Percentiles rank a stretch among this genome's conserved stretches.
Evolutionary conservation across 2,329 filamentous ascomycete species (phyloP).

Genomic region (Passalora sequoiae): DNA sequence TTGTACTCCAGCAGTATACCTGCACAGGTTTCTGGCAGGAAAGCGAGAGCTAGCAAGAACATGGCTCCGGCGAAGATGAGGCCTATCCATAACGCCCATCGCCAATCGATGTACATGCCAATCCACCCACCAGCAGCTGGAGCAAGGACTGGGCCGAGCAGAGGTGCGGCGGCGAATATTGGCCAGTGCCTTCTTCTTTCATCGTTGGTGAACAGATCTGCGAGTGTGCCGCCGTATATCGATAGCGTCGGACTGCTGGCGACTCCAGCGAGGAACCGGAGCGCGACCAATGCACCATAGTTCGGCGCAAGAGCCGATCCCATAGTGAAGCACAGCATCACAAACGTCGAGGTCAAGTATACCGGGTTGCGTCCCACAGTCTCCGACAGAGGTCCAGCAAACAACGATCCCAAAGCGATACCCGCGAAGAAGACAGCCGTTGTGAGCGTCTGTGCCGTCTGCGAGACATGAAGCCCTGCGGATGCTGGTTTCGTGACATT

Average conservation of each 20-base stretch:
- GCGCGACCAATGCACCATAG: constrained; percentile 20
- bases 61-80: constrained; percentile 17
- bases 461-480: constrained; percentile 1
- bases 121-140: constrained; percentile 28
- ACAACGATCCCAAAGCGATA: constrained; percentile 30
- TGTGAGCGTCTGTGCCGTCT: constrained; percentile 1
- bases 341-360: constrained; percentile 19
- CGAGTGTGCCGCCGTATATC: constrained; percentile 22
- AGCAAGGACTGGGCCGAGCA: constrained; percentile 17
- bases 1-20: constrained; percentile 35
- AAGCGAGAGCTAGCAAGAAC: constrained; percentile 31
- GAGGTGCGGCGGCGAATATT: neutral
- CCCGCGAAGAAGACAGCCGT: constrained; percentile 8
- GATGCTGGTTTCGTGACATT: constrained; percentile 3
- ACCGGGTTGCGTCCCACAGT: constrained; percentile 24
- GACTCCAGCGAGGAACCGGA: constrained; percentile 25
- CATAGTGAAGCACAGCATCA: constrained; percentile 16
- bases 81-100: constrained; percentile 43
- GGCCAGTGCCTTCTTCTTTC: constrained; percentile 22
- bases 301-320: constrained; percentile 21
- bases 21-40: constrained; percentile 48
- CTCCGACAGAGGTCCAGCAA: constrained; percentile 39
- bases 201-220: constrained; percentile 21
- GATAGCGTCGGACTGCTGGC: constrained; percentile 23
- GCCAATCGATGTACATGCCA: constrained; percentile 37